These are phyloP conservation scores for Neopestalotiopsis sp. DNA, from an alignment of 2,329 filamentous ascomycete species.

Conservation along the genomic window DNA sequence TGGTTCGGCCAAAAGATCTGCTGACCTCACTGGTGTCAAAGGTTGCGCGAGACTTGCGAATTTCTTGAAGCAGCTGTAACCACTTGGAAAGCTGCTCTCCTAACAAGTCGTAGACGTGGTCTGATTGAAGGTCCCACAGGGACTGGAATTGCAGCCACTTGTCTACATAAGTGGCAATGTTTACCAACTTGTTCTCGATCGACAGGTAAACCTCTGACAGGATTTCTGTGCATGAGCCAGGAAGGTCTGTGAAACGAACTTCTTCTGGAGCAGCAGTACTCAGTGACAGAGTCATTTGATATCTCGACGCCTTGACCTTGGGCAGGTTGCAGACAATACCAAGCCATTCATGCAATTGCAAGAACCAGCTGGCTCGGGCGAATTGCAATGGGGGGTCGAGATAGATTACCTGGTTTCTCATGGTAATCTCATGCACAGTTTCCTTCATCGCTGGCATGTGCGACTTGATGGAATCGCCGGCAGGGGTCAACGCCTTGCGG, in stretches of 20 bases:
- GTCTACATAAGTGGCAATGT: conserved; percentile 86
- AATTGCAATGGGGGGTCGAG: conserved; percentile 92
- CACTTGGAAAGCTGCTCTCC: conserved; percentile 91
- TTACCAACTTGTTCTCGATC: conserved; percentile 81
- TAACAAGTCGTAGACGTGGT: conserved; percentile 90
- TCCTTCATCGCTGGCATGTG: conserved; percentile 71
- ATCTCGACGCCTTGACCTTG: conserved; percentile 93
- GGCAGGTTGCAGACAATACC: conserved; percentile 90
- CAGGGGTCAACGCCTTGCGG: conserved; percentile 53
- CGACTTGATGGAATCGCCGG: conserved; percentile 49
- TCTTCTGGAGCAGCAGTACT: conserved; percentile 70
- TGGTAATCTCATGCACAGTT: conserved; percentile 89
- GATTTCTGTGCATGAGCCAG: conserved; percentile 79
- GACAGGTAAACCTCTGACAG: conserved; percentile 81
- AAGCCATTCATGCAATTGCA: conserved; percentile 91
- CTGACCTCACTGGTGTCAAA: conserved; percentile 97
- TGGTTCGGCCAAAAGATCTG: conserved; percentile 90
- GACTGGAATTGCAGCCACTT: conserved; percentile 99
- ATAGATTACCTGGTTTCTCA: conserved; percentile 98
- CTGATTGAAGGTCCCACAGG: conserved; percentile 95
- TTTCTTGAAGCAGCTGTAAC: conserved; percentile 96
- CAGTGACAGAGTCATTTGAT: conserved; percentile 77
- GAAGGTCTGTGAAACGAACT: conserved; percentile 81
- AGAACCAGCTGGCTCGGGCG: conserved; percentile 91
- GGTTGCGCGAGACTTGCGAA: conserved; percentile 91